A percentile compares a stretch with the other conserved stretches of the same genome.
Conservation (phyloP, 164 flowering plant species). For the Litsea cubeba region DNA sequence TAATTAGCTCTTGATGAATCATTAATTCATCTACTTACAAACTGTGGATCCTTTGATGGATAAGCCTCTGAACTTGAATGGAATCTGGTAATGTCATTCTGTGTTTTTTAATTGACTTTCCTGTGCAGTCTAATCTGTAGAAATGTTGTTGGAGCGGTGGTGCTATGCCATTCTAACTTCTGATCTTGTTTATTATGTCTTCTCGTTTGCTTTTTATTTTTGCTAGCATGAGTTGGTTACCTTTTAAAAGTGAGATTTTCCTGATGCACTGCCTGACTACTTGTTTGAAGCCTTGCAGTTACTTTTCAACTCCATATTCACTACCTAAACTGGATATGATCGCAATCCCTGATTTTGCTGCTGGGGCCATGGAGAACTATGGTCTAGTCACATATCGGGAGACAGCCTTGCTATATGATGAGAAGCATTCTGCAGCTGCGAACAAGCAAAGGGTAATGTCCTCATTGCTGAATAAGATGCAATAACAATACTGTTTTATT, state of each 20-base stretch:
- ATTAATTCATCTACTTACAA: not conserved
- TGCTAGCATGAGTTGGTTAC: not conserved
- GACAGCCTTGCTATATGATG: slow-evolving; percentile 88
- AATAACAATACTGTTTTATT: not conserved
- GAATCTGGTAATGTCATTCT: not conserved
- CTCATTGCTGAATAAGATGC: not conserved
- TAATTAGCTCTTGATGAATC: not conserved
- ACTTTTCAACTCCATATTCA: slow-evolving; percentile 79
- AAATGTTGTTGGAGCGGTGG: not conserved
- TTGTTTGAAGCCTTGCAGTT: slow-evolving; percentile 36
- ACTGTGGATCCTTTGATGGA: not conserved
- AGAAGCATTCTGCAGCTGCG: slow-evolving; percentile 83
- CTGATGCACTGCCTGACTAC: not conserved
- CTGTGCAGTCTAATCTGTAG: not conserved
- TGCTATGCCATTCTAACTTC: not conserved
- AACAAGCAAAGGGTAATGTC: slow-evolving; percentile 79
- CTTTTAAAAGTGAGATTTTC: not conserved
- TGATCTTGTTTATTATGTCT: not conserved
- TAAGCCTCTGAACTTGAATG: not conserved
- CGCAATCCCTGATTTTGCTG: slow-evolving; percentile 98
- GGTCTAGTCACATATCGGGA: slow-evolving; percentile 97
- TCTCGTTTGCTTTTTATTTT: too few species aligned
- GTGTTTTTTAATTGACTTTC: not conserved
- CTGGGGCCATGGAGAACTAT: slow-evolving; percentile 99
- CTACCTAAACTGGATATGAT: slow-evolving; percentile 95